Percentiles rank a stretch among this genome's conserved stretches.
These are phyloP conservation scores for Aspergillus taichungensis DNA, from an alignment of 495 filamentous ascomycete species.

Conservation along the genomic window DNA sequence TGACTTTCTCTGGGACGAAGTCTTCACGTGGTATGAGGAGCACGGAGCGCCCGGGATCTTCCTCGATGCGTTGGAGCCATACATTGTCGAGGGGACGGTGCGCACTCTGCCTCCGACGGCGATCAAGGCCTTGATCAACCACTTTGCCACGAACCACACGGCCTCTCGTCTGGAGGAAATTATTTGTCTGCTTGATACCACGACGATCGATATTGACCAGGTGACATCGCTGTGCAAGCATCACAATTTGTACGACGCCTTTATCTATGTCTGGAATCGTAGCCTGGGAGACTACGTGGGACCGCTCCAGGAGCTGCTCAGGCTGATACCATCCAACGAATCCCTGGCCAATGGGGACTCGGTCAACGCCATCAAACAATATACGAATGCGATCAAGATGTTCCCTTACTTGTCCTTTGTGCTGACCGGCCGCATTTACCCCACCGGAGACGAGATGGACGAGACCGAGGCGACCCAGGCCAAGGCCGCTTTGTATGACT, in stretches of 20 bases:
- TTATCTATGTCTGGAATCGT: conserved; percentile 96
- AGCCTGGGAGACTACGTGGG: conserved; percentile 83
- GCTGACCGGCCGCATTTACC: conserved; percentile 86
- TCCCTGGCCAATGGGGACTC: conserved; percentile 28
- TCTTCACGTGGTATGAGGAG: conserved; percentile 84
- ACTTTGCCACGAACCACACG: conserved; percentile 64
- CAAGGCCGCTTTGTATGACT: conserved; percentile 83
- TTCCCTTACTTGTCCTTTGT: conserved; percentile 92
- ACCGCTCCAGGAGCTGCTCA: conserved; percentile 74
- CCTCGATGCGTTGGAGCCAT: conserved; percentile 75
- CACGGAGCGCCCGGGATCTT: conserved; percentile 63
- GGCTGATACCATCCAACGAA: conserved; percentile 45
- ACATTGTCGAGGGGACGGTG: conserved; percentile 71
- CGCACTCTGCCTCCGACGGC: conserved; percentile 69
- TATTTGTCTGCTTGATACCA: conserved; percentile 83
- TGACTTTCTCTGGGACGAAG: conserved; percentile 84
- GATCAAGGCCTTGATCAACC: conserved; percentile 73
- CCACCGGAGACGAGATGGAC: conserved; percentile 65
- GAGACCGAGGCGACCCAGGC: conserved; percentile 62
- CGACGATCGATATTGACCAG: conserved; percentile 90
- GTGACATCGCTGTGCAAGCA: conserved; percentile 84
- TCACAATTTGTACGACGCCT: conserved; percentile 84
- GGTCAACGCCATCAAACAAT: conserved; percentile 22
- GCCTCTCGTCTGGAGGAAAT: conserved; percentile 83
- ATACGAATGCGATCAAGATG: conserved; percentile 72